Base-by-base conservation (phyloP, 1,284 basidiomycete genomes). In the Cerioporus squamosus region DNA sequence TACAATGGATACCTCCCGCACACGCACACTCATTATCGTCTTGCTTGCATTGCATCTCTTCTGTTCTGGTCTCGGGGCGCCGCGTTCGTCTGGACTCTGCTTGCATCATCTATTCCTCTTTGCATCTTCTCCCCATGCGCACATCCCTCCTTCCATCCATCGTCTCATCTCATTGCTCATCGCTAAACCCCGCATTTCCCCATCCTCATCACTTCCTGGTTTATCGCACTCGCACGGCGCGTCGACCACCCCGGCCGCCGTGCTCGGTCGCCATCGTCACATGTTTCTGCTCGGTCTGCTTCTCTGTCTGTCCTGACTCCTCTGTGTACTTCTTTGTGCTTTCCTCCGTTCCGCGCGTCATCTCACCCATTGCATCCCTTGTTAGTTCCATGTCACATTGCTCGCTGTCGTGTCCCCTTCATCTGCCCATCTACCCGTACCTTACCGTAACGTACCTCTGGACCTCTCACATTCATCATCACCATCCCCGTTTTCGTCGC, bases 1-100 rank as follows among this genome's bases (percentile, higher is more conserved):
- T 14, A 17, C 31, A 40, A 14, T n/a, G 10, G n/a, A 22, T 12
- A 38, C 47, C 44, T 55, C 29, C 29, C 48, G 23, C 56, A 53
- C 55, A 51, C 43, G 36, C 57, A 62, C 59, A 39, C 55, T 63
- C 62, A 17, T 60, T 63, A 40, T 22, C 31, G 38, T 33, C 29
- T 44, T 51, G 23, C 26, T 44, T 51, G 23, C 26, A 18, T 8
- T 23, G 26, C n/a, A 12, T 49, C 17, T 15, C 43, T 56, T 42
- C 31, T 36, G 8, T 36, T 44, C 44, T 43, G 44, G 43, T 43
- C 55, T 43, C 20, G 50, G 52, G 52, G 60, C 51, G 45, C 48
- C 55, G 56, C 54, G 57, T 46, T 51, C 51, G 48, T 46, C 50
- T 44, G 53, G 58, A 47, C 49, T 40, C 33, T 55, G 51, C 43